Base-by-base conservation (phyloP, 129 eudicot genomes). In the Kitagawia praeruptora region DNA sequence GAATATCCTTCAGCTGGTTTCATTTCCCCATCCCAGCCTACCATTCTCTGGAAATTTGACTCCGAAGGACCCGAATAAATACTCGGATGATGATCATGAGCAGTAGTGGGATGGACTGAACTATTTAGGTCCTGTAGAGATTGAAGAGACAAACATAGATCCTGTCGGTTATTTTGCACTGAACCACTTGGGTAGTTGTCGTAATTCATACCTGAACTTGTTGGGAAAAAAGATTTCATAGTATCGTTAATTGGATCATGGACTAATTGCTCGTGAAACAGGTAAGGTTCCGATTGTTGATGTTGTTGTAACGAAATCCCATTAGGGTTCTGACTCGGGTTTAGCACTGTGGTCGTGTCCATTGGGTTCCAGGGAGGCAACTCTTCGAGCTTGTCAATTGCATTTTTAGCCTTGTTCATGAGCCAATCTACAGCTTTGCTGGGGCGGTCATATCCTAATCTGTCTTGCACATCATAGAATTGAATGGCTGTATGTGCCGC, bases 371-470 rank as follows among this genome's bases (percentile, higher is more conserved):
- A 76, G 0, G 83, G 82, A 4, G 90, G 88, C 18, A 80, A 76
- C 21, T 80, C 81, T 19, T 82, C 84, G 2, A 87, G 86, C 82
- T 84, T 71, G 42, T 87, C 90, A 53, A 87, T 87, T 54, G 90
- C 79, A 42, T 31, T 61, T 73, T 87, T 82, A 12, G 90, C 90
- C 80, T 82, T 84, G 6, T 82, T 84, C 70, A 87, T 84, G 71
- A 87, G 90, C 90, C 90, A 87, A 74, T 87, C 90, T 0, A 87
- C 85, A 1, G 89, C 87, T 56, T 87, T 87, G 80, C 87, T 87
- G 12, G 90, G 90, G 4, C 90, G 82, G 81, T 87, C 90, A 54
- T 82, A 87, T 37, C 88, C 90, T 12, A 87, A 61, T 9, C 90
- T 76, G 78, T 87, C 90, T 56, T 87, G 90, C 2, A 87, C 90